Conservation (phyloP, 176 grass and related monocot species). For the Zea luxurians region DNA sequence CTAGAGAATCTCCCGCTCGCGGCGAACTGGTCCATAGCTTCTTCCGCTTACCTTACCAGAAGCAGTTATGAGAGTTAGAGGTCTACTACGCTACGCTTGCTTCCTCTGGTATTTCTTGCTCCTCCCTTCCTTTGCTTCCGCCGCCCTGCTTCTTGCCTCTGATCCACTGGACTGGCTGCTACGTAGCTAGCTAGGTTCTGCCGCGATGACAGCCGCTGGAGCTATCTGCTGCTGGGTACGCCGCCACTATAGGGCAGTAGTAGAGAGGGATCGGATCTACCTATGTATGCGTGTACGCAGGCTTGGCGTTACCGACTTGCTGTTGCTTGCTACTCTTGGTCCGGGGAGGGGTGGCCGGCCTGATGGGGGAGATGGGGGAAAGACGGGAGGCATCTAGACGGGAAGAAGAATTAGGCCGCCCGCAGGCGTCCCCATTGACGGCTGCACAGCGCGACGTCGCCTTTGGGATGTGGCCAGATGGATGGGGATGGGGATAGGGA, state of each 20-base stretch:
- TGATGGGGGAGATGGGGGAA: neutral
- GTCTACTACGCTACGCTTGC: neutral
- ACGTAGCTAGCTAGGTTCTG: neutral
- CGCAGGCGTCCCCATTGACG: slow-evolving; percentile 27
- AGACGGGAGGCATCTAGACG: neutral
- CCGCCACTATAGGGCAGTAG: slow-evolving; percentile 36
- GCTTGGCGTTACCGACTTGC: neutral
- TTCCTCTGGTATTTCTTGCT: slow-evolving; percentile 20
- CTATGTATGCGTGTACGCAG: slow-evolving; percentile 52
- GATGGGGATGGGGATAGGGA: slow-evolving; percentile 37
- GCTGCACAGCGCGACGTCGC: slow-evolving; percentile 6
- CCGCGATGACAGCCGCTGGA: neutral
- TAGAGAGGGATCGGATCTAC: slow-evolving; percentile 47
- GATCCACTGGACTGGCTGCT: neutral
- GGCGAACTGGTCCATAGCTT: slow-evolving; percentile 44
- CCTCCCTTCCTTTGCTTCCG: neutral
- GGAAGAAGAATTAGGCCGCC: slow-evolving; percentile 4
- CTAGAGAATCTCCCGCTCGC: slow-evolving; percentile 48
- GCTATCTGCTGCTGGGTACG: too few relatives aligned
- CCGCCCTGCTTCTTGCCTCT: neutral
- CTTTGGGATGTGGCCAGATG: slow-evolving; percentile 37
- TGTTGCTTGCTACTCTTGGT: slow-evolving; percentile 34
- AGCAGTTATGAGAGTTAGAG: too few relatives aligned
- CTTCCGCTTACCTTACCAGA: too few relatives aligned
- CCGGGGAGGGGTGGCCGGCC: too few relatives aligned